Percentiles rank a stretch among this genome's conserved stretches.
phyloP scores from a whole-genome alignment of 371 early-diverging fungal genomes.

The Smittium culicis region DNA sequence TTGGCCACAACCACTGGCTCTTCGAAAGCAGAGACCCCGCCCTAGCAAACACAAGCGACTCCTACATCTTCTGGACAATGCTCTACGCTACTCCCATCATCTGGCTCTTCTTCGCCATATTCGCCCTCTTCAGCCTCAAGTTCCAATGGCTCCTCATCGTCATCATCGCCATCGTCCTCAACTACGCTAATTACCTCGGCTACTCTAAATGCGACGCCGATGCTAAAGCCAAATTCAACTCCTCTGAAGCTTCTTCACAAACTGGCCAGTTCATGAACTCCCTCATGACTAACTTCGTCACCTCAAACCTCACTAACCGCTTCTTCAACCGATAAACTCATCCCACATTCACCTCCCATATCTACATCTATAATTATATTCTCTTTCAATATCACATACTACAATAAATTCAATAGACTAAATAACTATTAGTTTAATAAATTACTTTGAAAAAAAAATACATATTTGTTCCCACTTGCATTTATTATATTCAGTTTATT shows the following conservation, averaged over 20 bases:
- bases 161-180: constrained; percentile 65
- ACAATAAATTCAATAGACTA: too few relatives aligned
- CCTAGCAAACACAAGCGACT: constrained; percentile 59
- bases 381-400: too few relatives aligned
- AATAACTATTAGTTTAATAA: too few relatives aligned
- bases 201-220: constrained; percentile 90
- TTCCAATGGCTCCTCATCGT: constrained; percentile 78
- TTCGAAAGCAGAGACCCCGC: constrained; percentile 80
- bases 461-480: too few relatives aligned
- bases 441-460: too few relatives aligned
- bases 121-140: constrained; percentile 47
- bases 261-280: constrained; percentile 18
- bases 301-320: constrained; percentile 20
- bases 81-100: constrained; percentile 72
- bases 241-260: neutral
- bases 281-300: constrained; percentile 24
- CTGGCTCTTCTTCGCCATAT: constrained; percentile 71
- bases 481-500: too few relatives aligned
- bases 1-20: constrained; percentile 84
- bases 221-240: constrained; percentile 47
- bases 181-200: constrained; percentile 82
- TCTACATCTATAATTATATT: too few relatives aligned
- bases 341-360: too few relatives aligned
- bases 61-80: constrained; percentile 79
- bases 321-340: constrained; percentile 27